These are phyloP conservation scores for Simplicillium aogashimaense DNA, from an alignment of 2,329 filamentous ascomycete genomes.

Conservation along the genomic window DNA sequence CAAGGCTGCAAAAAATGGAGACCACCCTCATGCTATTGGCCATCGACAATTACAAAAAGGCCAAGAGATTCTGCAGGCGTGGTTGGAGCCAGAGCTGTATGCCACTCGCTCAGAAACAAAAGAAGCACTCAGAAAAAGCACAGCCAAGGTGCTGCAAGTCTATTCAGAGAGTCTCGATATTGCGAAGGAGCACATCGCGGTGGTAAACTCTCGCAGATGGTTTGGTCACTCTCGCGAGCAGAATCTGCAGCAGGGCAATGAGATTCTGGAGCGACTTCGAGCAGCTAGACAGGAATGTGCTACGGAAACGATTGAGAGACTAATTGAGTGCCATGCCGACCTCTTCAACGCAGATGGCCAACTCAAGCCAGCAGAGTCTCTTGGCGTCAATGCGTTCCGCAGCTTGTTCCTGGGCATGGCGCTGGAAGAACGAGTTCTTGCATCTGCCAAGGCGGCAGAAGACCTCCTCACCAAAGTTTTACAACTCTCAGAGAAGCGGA, in stretches of 20 bases:
- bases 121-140: constrained; percentile 21
- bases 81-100: no score
- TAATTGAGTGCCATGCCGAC: constrained; percentile 27
- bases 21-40: constrained; percentile 8
- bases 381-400: constrained; percentile 17
- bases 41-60: constrained; percentile 19
- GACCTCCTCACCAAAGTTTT: constrained; percentile 24
- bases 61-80: constrained; percentile 21
- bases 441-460: constrained; percentile 15
- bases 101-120: constrained; percentile 11
- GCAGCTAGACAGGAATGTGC: constrained; percentile 15
- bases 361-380: constrained; percentile 16
- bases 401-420: constrained; percentile 36
- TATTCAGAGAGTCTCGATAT: constrained; percentile 14
- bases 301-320: constrained; percentile 24
- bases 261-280: constrained; percentile 16
- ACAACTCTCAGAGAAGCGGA: constrained; percentile 23
- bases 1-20: neutral
- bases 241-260: constrained; percentile 7
- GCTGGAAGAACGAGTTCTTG: constrained; percentile 31
- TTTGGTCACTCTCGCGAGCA: constrained; percentile 10
- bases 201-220: constrained; percentile 19
- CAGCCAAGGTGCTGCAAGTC: constrained; percentile 9
- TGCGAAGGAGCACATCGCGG: constrained; percentile 2
- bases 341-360: constrained; percentile 29